These are phyloP conservation scores for Tolypocladium inflatum DNA, from an alignment of 2,329 filamentous ascomycete species.

Conservation along the genomic window DNA sequence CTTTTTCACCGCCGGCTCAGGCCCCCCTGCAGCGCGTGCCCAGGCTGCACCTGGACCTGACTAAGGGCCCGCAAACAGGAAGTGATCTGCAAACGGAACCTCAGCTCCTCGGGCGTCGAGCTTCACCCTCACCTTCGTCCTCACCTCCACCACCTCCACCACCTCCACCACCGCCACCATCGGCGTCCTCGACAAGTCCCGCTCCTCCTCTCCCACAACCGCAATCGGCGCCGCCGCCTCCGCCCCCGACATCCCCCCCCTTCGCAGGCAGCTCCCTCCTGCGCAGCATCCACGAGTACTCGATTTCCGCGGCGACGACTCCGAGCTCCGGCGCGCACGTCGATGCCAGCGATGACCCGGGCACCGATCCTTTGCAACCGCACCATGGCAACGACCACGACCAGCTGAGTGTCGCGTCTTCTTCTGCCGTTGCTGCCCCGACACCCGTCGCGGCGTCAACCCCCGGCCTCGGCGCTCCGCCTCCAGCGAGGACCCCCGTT, in stretches of 20 bases:
- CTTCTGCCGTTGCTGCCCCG: not conserved
- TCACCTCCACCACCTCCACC: not conserved
- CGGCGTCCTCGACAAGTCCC: not conserved
- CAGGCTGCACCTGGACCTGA: not conserved
- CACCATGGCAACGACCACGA: slow-evolving; percentile 14
- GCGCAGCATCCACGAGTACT: slow-evolving; percentile 4
- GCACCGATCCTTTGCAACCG: slow-evolving; percentile 1
- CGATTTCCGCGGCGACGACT: not conserved
- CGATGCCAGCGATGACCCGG: slow-evolving; percentile 10
- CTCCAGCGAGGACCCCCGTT: slow-evolving; percentile 5
- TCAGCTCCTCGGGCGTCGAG: not conserved
- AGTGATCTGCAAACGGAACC: not conserved
- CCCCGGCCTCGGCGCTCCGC: slow-evolving; percentile 6
- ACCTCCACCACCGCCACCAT: too few species aligned
- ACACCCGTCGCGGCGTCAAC: slow-evolving; percentile 12
- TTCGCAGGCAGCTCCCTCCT: not conserved
- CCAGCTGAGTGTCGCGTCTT: slow-evolving; percentile 15
- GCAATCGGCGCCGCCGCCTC: not conserved
- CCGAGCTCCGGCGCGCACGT: slow-evolving; percentile 7
- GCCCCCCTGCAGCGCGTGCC: not conserved
- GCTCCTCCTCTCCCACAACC: slow-evolving; percentile 1
- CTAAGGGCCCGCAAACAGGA: not conserved
- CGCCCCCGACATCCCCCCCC: not conserved
- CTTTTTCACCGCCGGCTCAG: not conserved
- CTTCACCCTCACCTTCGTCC: slow-evolving; percentile 4